Conservation (phyloP, 2,329 filamentous ascomycete species). For the Orbilia javanica region DNA sequence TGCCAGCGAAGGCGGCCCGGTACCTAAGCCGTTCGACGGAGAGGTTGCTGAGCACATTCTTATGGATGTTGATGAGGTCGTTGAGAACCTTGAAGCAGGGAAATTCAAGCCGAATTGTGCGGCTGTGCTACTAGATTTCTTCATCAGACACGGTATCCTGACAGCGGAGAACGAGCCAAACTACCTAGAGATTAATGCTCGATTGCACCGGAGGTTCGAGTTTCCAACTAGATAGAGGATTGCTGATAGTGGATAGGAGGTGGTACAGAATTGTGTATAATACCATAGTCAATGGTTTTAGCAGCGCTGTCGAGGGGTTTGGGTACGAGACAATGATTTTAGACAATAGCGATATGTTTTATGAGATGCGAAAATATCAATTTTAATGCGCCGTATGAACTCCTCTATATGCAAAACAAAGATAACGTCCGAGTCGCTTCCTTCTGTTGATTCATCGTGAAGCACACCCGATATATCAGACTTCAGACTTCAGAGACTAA, state of each 20-base stretch:
- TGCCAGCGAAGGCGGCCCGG: slow-evolving; percentile 70
- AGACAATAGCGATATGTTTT: not conserved
- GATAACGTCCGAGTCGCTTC: not conserved
- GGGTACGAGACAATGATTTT: too few relatives aligned
- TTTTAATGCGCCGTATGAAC: slow-evolving; percentile 42
- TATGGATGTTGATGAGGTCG: slow-evolving; percentile 73
- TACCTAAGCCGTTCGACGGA: slow-evolving; percentile 82
- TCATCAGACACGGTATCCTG: slow-evolving; percentile 84
- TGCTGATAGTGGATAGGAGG: not conserved
- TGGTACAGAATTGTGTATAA: not conserved
- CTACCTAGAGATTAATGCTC: slow-evolving; percentile 76
- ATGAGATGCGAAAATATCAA: slow-evolving; percentile 8
- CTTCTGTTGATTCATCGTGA: not conserved
- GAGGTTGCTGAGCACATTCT: slow-evolving; percentile 80
- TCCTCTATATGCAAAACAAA: slow-evolving; percentile 43
- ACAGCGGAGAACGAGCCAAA: slow-evolving; percentile 82
- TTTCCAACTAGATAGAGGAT: slow-evolving; percentile 75
- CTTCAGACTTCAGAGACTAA: not conserved
- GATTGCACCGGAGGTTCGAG: slow-evolving; percentile 79
- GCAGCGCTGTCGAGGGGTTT: too few relatives aligned
- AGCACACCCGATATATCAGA: not conserved
- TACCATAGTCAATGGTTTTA: not conserved
- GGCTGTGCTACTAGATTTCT: slow-evolving; percentile 82
- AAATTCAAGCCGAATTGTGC: slow-evolving; percentile 94
- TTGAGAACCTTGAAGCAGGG: slow-evolving; percentile 76